Conservation (phyloP, 805 yeast genomes). For the Lipomyces oligophaga region DNA sequence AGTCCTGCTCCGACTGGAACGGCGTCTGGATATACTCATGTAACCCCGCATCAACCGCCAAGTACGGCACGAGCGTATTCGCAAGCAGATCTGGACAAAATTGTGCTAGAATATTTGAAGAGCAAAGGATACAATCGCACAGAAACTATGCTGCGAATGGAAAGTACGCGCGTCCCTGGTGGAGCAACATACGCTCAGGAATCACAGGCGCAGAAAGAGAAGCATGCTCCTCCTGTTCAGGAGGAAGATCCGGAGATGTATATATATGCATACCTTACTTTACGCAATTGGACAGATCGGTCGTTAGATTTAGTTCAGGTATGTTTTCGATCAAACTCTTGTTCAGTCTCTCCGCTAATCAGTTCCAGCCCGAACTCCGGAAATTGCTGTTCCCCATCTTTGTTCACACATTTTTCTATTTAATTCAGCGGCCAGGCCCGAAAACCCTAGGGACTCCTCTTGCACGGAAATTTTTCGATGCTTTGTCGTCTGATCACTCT, state of each 20-base stretch:
- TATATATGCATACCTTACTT: constrained; percentile 72
- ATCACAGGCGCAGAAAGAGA: constrained; percentile 24
- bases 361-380: constrained; percentile 61
- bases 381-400: constrained; percentile 88
- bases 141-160: constrained; percentile 89
- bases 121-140: constrained; percentile 93
- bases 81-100: constrained; percentile 83
- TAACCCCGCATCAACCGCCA: no score
- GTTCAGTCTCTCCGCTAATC: neutral
- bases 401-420: constrained; percentile 78
- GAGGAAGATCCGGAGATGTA: constrained; percentile 63
- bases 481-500: constrained; percentile 67
- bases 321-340: neutral
- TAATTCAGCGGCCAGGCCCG: constrained; percentile 60
- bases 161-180: constrained; percentile 41
- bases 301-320: constrained; percentile 78
- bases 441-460: constrained; percentile 19
- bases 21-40: no score
- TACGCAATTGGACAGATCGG: constrained; percentile 84
- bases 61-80: no score
- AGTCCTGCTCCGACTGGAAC: no score
- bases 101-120: constrained; percentile 86
- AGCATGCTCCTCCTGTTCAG: constrained; percentile 35
- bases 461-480: constrained; percentile 73
- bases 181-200: constrained; percentile 32